Evolutionary conservation across 2,329 filamentous ascomycete genomes (phyloP).

Genomic region (Nigrospora oryzae): DNA sequence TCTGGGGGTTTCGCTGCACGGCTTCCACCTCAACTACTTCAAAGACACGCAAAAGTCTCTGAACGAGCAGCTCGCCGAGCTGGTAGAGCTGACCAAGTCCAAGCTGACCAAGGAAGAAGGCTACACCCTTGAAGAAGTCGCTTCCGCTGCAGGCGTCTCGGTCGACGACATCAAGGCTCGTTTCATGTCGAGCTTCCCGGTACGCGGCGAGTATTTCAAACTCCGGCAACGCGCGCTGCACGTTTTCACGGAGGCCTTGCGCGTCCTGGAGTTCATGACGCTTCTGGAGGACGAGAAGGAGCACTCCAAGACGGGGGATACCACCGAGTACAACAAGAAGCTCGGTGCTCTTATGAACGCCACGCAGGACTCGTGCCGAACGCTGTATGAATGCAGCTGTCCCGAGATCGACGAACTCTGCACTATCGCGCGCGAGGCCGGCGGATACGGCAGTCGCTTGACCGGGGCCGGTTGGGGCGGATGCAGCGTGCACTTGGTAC

Average conservation of each 20-base stretch:
- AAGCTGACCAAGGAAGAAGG: conserved; percentile 72
- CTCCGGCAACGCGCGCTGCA: conserved; percentile 82
- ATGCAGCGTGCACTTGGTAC: conserved; percentile 88
- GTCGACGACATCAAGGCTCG: conserved; percentile 64
- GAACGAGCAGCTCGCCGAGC: conserved; percentile 61
- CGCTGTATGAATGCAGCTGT: conserved; percentile 85
- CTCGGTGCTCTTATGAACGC: conserved; percentile 82
- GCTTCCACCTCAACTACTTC: conserved; percentile 81
- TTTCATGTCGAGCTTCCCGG: conserved; percentile 83
- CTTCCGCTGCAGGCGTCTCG: conserved; percentile 58
- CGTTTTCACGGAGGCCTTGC: conserved; percentile 81
- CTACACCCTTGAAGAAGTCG: conserved; percentile 83
- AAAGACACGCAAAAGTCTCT: conserved; percentile 39
- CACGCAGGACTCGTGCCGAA: conserved; percentile 80
- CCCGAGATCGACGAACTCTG: conserved; percentile 89
- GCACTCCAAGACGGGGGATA: conserved; percentile 38
- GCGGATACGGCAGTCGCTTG: conserved; percentile 75
- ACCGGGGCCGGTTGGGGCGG: conserved; percentile 97
- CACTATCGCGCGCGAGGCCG: conserved; percentile 65
- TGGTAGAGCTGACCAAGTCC: conserved; percentile 61
- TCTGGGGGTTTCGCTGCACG: conserved; percentile 72
- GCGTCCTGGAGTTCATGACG: conserved; percentile 75
- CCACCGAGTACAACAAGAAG: conserved; percentile 51
- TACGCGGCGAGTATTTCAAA: conserved; percentile 80
- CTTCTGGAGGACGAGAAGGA: conserved; percentile 53